Percentiles rank a stretch among this genome's conserved stretches.
phyloP scores from a whole-genome alignment of 441 rosid species.

The Euphorbia corollata region DNA sequence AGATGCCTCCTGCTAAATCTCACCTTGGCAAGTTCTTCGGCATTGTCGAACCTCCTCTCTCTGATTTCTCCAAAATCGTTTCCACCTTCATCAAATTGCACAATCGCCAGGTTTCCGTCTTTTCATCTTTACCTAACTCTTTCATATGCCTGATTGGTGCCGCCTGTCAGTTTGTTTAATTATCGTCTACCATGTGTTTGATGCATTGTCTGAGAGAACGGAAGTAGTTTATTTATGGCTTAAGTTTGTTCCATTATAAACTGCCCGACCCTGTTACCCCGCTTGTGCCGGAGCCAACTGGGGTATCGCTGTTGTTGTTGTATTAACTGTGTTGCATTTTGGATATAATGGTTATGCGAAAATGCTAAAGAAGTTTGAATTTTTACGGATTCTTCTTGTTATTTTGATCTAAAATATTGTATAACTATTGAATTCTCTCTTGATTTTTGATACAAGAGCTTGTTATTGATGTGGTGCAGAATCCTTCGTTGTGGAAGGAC shows the following conservation, averaged over 20 bases:
- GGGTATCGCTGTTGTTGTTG: too few relatives aligned
- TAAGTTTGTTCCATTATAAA: background rate
- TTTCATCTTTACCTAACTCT: background rate
- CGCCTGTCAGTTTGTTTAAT: background rate
- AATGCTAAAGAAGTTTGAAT: background rate
- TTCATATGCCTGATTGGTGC: background rate
- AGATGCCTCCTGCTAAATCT: conserved; percentile 26
- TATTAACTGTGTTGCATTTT: background rate
- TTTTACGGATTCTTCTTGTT: background rate
- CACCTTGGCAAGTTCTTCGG: conserved; percentile 39
- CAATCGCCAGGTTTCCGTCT: conserved; percentile 34
- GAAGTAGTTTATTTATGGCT: background rate
- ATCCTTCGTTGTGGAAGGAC: conserved; percentile 32
- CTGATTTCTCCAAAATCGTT: conserved; percentile 33
- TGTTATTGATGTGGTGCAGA: conserved; percentile 23
- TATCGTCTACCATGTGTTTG: conserved; percentile 22
- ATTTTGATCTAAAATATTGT: background rate
- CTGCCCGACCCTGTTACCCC: too few relatives aligned
- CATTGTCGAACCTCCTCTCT: conserved; percentile 29
- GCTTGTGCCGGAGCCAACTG: too few relatives aligned
- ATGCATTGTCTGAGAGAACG: conserved; percentile 8
- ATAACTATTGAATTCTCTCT: background rate
- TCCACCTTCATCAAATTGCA: conserved; percentile 46
- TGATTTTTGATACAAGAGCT: background rate
- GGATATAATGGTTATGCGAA: background rate